Conservation (phyloP, 208 protist species). For the Leishmania guyanensis region DNA sequence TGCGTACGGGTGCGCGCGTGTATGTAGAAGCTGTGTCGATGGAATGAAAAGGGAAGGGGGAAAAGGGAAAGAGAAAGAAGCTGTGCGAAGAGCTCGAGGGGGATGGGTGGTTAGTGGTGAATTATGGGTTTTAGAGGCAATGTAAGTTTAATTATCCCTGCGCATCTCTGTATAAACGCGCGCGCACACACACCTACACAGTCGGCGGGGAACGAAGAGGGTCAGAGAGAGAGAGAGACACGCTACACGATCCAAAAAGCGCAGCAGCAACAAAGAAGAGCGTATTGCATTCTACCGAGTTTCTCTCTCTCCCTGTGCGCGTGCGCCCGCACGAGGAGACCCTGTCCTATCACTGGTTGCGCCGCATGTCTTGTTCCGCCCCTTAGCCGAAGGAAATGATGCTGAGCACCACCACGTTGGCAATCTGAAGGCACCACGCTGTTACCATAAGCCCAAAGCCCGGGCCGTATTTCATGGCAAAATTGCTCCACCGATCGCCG, state of each 20-base stretch:
- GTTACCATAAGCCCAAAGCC: conserved; percentile 32
- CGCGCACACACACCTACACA: too few species aligned
- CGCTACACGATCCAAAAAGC: background rate
- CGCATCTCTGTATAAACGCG: too few species aligned
- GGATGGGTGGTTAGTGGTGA: too few species aligned
- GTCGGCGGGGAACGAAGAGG: background rate
- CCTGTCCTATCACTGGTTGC: background rate
- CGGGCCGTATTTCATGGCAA: conserved; percentile 1
- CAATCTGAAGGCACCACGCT: conserved; percentile 21
- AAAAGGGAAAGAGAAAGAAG: too few species aligned
- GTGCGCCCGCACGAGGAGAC: background rate
- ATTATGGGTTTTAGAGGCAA: too few species aligned
- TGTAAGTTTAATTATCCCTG: too few species aligned
- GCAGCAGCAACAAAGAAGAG: background rate
- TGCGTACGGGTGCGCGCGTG: too few species aligned
- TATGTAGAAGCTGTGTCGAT: too few species aligned
- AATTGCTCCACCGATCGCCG: background rate
- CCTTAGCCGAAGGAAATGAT: background rate
- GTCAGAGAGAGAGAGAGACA: background rate
- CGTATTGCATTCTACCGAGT: background rate
- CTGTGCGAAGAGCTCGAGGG: too few species aligned
- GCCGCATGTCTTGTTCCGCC: background rate
- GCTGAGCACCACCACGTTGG: conserved; percentile 13
- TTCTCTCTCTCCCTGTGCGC: background rate
- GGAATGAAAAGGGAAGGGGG: too few species aligned